Conservation (phyloP, 768 basidiomycete genomes). For the Trametes punicea region DNA sequence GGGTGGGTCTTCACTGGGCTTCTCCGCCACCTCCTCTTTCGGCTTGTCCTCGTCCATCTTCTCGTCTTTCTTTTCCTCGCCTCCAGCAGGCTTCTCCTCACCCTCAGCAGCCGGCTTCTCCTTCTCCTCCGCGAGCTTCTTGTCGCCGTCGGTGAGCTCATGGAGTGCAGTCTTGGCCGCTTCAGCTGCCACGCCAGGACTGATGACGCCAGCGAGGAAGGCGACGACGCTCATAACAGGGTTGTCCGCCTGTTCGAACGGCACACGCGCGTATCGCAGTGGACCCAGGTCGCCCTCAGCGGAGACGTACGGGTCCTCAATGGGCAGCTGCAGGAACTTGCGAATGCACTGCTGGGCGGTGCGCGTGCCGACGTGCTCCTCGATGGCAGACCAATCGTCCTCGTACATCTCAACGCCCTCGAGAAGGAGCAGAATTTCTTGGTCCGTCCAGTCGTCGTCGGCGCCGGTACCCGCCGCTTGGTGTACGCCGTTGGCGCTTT, state of each 20-base stretch:
- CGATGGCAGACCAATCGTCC: constrained; percentile 92
- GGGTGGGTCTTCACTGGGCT: background rate
- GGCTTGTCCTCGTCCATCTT: constrained; percentile 42
- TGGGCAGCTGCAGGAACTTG: constrained; percentile 93
- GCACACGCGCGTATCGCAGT: constrained; percentile 72
- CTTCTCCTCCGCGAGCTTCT: constrained; percentile 29
- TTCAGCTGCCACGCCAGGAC: constrained; percentile 86
- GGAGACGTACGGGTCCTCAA: constrained; percentile 90
- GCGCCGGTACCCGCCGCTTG: constrained; percentile 39
- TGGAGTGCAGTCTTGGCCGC: constrained; percentile 90
- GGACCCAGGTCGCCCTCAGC: constrained; percentile 74
- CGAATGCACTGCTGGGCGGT: constrained; percentile 93
- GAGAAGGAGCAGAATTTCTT: constrained; percentile 84
- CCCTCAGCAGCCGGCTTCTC: constrained; percentile 35
- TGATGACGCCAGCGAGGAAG: constrained; percentile 90
- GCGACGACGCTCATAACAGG: constrained; percentile 99
- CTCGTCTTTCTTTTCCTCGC: constrained; percentile 35
- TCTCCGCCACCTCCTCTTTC: constrained; percentile 18
- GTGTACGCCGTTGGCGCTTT: constrained; percentile 30
- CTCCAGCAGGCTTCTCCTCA: constrained; percentile 32
- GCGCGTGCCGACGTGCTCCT: constrained; percentile 90
- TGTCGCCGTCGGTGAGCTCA: constrained; percentile 65
- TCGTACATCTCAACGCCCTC: constrained; percentile 98
- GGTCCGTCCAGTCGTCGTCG: constrained; percentile 83
- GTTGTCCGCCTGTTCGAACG: constrained; percentile 94